Base-by-base conservation (phyloP, 768 basidiomycete species). In the Pholiota microspora region DNA sequence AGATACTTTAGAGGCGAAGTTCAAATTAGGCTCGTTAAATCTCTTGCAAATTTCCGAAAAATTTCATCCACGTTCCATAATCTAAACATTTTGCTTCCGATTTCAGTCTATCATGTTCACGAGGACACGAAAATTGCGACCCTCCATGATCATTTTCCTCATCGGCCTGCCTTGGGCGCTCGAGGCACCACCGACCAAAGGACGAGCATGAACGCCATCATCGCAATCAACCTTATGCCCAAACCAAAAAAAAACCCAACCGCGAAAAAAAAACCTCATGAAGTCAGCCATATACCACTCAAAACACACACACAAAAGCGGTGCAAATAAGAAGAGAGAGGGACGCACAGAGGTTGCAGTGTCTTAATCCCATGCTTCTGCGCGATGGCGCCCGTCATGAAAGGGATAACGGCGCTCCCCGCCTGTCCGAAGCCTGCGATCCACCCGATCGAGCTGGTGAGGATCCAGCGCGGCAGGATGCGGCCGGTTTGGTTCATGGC, bases 361-460 rank as follows among this genome's bases (percentile, higher is more conserved):
- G 76, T 79, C 53, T 73, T 70, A 38, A 88, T 86, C 0, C 80
- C 88, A 34, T 82, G 79, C 55, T 75, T 82, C 23, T 76, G 75
- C 5, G 89, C 80, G 23, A 92, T 77, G 1, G 83, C 77, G 21
- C 89, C 88, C 0, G 86, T 86, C 56, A 89, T 76, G 60, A 92
- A 89, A 0, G 90, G 89, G 4, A 91, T 62, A 6, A 87, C 57
- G 0, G 89, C 89, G 36, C 83, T 83, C 15, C 89, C 89, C 2
- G 86, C 82, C 63, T 86, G 84, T 0, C 89, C 88, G 28, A 83
- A 77, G 3, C 81, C 82, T 5, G 83, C 82, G 27, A 86, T 83
- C 84, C 84, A 86, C 7, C 85, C 85, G 31, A 87, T 83, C 9
- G 83, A 77, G 21, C 78, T 81, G 42, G 77, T 80, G 24, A 91